Conservation (phyloP, 345 rosid genomes). For the Pugionium dolabratum region DNA sequence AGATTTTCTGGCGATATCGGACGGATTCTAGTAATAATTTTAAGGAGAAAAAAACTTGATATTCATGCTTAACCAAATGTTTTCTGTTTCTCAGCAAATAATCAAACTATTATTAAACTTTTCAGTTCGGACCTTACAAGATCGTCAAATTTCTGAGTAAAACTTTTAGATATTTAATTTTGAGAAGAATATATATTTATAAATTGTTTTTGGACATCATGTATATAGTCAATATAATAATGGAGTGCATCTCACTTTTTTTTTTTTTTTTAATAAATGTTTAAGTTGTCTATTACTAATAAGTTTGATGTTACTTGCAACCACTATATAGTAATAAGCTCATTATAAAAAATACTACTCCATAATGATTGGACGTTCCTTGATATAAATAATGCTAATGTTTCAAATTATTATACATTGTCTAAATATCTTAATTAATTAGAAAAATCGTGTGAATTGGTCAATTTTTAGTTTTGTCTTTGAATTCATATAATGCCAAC, state of each 20-base stretch:
- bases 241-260: not conserved
- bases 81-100: no score
- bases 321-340: not conserved
- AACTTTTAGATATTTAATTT: no score
- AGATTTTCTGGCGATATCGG: no score
- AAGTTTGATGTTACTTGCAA: not conserved
- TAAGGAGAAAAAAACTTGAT: no score
- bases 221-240: constrained; percentile 1
- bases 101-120: no score
- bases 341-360: not conserved
- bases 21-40: no score
- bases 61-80: no score
- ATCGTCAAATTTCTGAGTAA: no score
- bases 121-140: no score
- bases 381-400: not conserved
- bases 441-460: constrained; percentile 21
- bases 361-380: not conserved
- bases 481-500: constrained; percentile 17
- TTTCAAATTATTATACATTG: constrained; percentile 13
- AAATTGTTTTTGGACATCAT: no score
- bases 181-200: no score
- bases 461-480: not conserved
- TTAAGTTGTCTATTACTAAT: not conserved
- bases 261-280: not conserved
- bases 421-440: not conserved